Evolutionary conservation across 192 early-diverging fungal genomes (phyloP).

Genomic region (Haplosporangium gracile): DNA sequence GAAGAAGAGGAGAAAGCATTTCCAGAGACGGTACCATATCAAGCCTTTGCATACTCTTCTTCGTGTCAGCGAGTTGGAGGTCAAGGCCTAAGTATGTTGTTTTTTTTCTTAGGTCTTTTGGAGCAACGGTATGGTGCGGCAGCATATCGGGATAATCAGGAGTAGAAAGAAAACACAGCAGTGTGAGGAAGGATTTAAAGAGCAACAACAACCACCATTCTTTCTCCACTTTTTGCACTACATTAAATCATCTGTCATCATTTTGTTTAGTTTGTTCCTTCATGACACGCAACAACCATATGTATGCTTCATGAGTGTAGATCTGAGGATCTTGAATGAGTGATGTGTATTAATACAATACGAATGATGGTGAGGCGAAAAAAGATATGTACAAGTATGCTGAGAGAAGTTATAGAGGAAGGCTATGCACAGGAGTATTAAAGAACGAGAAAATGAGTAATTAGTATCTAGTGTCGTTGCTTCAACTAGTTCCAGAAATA

Average conservation of each 20-base stretch:
- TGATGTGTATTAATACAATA: neutral
- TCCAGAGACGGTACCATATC: conserved; percentile 75
- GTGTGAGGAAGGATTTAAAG: neutral
- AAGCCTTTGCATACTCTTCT: conserved; percentile 82
- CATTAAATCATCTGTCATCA: conserved; percentile 1
- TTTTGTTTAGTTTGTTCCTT: neutral
- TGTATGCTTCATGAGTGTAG: too few species aligned
- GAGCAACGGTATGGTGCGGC: neutral
- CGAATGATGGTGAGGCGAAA: neutral
- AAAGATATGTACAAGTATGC: neutral
- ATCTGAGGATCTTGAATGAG: neutral
- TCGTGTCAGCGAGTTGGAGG: conserved; percentile 77
- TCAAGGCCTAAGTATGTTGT: conserved; percentile 52
- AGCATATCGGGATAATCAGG: neutral
- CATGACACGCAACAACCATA: neutral
- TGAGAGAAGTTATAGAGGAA: neutral
- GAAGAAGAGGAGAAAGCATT: conserved; percentile 85
- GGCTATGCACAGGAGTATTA: neutral
- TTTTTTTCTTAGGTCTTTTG: neutral
- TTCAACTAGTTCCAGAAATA: conserved; percentile 1
- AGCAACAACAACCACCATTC: neutral
- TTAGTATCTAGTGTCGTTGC: neutral
- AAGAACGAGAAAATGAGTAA: neutral
- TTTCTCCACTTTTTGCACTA: neutral
- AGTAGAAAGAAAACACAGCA: neutral